Percentiles rank a stretch among this genome's conserved stretches.
phyloP scores from a whole-genome alignment of 2,329 filamentous ascomycete genomes.

The Incumbomyces delicatus region DNA sequence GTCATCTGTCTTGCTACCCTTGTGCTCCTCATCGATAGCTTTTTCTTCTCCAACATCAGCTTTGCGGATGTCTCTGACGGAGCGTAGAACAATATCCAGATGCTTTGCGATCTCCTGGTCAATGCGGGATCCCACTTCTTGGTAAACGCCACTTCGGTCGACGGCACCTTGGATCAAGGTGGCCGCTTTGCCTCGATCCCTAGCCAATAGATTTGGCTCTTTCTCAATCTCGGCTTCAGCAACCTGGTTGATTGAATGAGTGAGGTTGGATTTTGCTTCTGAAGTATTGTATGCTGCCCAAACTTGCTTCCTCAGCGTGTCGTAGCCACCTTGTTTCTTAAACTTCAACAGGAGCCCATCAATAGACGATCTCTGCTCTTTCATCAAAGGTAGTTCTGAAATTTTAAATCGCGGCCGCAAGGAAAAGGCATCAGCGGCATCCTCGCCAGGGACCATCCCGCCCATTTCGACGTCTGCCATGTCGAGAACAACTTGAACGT shows the following conservation, averaged over 20 bases:
- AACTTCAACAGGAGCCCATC: constrained; percentile 53
- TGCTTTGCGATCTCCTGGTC: constrained; percentile 46
- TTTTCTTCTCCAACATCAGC: constrained; percentile 50
- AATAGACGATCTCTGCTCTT: constrained; percentile 48
- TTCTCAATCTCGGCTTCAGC: constrained; percentile 53
- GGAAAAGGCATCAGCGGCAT: constrained; percentile 11
- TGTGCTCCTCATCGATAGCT: constrained; percentile 42
- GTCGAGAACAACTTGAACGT: background rate
- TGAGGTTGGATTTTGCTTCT: constrained; percentile 45
- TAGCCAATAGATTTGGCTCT: constrained; percentile 50
- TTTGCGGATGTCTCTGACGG: constrained; percentile 47
- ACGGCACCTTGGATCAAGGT: constrained; percentile 55
- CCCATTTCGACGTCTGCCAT: constrained; percentile 11
- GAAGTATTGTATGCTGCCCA: constrained; percentile 48
- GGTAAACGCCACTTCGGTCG: constrained; percentile 54
- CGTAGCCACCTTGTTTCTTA: constrained; percentile 59
- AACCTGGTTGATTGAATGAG: constrained; percentile 43
- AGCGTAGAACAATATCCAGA: constrained; percentile 43
- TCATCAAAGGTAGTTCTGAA: constrained; percentile 51
- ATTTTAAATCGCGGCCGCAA: constrained; percentile 43
- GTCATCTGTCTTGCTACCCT: constrained; percentile 51
- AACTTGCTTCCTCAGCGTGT: constrained; percentile 50
- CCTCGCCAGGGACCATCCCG: constrained; percentile 1
- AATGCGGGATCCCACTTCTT: constrained; percentile 46
- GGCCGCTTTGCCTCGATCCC: constrained; percentile 52